These are phyloP conservation scores for Bonia amplexicaulis DNA, from an alignment of 176 grass and related monocot species.

Conservation along the genomic window DNA sequence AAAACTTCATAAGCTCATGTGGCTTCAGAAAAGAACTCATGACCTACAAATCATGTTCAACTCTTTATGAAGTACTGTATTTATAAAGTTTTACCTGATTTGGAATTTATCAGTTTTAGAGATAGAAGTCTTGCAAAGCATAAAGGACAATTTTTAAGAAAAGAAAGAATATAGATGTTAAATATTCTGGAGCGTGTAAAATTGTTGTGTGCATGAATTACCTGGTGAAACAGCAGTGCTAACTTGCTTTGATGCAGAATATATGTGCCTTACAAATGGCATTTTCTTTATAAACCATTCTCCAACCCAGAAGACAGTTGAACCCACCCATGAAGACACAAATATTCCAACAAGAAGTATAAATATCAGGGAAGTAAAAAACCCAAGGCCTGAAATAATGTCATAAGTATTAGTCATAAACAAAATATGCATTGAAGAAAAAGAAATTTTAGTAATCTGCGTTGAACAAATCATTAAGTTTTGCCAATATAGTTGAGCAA, in stretches of 20 bases:
- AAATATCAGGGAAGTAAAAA: constrained; percentile 92
- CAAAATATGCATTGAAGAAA: constrained; percentile 19
- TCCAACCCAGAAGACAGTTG: constrained; percentile 94
- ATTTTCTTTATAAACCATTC: constrained; percentile 96
- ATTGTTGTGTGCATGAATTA: constrained; percentile 18
- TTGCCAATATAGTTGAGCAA: background rate
- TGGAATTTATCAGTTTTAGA: background rate
- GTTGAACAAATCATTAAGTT: constrained; percentile 4
- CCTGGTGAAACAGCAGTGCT: constrained; percentile 97
- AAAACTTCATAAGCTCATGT: background rate
- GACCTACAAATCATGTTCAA: background rate
- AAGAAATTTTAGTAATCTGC: background rate
- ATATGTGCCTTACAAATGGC: constrained; percentile 88
- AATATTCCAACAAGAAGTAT: constrained; percentile 96
- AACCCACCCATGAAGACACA: constrained; percentile 92
- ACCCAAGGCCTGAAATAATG: constrained; percentile 82
- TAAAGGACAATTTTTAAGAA: background rate
- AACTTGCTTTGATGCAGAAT: constrained; percentile 99
- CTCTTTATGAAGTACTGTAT: background rate
- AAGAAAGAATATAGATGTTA: background rate
- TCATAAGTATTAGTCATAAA: background rate
- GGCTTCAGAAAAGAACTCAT: background rate
- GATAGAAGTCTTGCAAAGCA: background rate
- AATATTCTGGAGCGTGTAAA: background rate
- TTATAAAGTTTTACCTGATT: background rate